phyloP scores from a whole-genome alignment of 2,329 filamentous ascomycete species.

The Beauveria sp. region DNA sequence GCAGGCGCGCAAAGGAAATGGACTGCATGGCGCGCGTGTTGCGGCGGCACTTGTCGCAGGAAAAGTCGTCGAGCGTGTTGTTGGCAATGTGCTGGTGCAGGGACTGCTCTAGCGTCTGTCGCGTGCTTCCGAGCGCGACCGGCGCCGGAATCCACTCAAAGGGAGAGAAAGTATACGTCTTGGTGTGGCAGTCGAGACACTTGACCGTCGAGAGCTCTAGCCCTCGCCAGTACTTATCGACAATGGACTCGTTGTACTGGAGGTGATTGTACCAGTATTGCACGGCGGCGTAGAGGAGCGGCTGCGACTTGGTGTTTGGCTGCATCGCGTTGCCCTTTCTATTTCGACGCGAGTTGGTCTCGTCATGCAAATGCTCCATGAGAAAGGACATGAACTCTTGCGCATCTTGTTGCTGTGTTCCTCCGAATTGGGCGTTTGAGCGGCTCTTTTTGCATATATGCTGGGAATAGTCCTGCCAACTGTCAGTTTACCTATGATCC shows the following conservation, averaged over 20 bases:
- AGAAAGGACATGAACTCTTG: constrained; percentile 85
- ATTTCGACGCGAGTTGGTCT: constrained; percentile 61
- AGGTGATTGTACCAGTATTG: constrained; percentile 69
- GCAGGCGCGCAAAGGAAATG: constrained; percentile 68
- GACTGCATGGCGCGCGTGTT: constrained; percentile 61
- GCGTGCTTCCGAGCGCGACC: constrained; percentile 22
- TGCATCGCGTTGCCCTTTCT: constrained; percentile 23
- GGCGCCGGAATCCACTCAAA: constrained; percentile 48
- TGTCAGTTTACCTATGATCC: constrained; percentile 17
- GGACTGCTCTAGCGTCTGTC: constrained; percentile 48
- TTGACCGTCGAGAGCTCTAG: constrained; percentile 65
- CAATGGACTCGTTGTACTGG: constrained; percentile 63
- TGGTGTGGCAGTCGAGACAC: constrained; percentile 52
- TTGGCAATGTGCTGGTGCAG: constrained; percentile 61
- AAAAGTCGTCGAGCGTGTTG: constrained; percentile 60
- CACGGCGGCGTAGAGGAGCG: constrained; percentile 48
- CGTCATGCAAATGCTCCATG: constrained; percentile 73
- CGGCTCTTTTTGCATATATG: constrained; percentile 27
- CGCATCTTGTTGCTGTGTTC: constrained; percentile 76
- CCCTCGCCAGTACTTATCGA: constrained; percentile 73
- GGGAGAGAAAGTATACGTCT: constrained; percentile 34
- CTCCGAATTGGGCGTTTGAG: constrained; percentile 50
- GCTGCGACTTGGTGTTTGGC: constrained; percentile 26
- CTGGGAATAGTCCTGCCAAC: constrained; percentile 45
- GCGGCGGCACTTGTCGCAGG: constrained; percentile 67